Conservation (phyloP, 345 rosid species). For the Citropsis articulata region DNA sequence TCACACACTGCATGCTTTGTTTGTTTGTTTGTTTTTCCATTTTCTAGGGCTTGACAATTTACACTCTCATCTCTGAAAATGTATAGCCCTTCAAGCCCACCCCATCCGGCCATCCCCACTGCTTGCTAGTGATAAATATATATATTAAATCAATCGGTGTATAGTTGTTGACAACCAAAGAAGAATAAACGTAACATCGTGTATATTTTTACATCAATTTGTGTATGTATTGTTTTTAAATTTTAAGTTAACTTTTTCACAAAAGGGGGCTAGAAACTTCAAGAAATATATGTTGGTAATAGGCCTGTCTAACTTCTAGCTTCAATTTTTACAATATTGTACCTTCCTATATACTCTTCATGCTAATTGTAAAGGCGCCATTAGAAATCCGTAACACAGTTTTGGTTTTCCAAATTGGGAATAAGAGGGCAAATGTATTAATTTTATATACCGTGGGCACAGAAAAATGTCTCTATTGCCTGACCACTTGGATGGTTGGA, state of each 20-base stretch:
- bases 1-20: constrained; percentile 54
- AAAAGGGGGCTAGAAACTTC: background rate
- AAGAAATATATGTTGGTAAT: no score
- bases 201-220: background rate
- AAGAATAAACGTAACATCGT: background rate
- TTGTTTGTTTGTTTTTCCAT: constrained; percentile 17
- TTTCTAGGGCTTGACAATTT: constrained; percentile 44
- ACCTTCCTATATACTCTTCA: no score
- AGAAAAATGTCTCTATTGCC: background rate
- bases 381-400: background rate
- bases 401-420: background rate
- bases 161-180: constrained; percentile 1
- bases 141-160: no score
- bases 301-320: background rate
- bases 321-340: no score
- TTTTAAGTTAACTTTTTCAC: background rate
- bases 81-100: background rate
- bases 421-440: background rate
- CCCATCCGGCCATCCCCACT: constrained; percentile 4
- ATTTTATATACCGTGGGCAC: background rate
- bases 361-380: background rate
- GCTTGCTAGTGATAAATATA: background rate
- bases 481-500: background rate
- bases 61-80: background rate
- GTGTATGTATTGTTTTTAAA: background rate